Percentiles rank a stretch among this genome's conserved stretches.
These are phyloP conservation scores for Aphanomyces stellatus DNA, from an alignment of 352 stramenopile species.

Conservation along the genomic window DNA sequence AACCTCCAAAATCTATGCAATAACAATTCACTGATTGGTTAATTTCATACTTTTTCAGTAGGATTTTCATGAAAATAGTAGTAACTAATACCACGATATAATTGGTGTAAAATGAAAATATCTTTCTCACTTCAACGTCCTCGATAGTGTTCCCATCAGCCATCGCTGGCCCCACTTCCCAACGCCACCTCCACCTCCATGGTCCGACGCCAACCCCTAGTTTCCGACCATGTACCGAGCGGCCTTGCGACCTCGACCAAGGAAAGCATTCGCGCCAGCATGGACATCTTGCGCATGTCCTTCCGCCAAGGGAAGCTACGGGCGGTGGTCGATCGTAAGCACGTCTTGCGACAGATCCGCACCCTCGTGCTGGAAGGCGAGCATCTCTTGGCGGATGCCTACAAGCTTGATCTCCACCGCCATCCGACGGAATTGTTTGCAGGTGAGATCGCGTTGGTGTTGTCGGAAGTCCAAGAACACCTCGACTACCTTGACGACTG, in stretches of 20 bases:
- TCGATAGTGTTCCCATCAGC: too few relatives aligned
- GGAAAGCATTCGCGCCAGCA: not conserved
- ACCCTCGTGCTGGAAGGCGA: slow-evolving; percentile 44
- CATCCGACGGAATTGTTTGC: slow-evolving; percentile 53
- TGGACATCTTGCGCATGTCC: not conserved
- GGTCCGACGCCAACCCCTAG: not conserved
- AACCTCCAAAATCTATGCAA: not conserved
- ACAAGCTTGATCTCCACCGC: slow-evolving; percentile 63
- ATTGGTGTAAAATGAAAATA: not conserved
- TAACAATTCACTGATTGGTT: too few relatives aligned
- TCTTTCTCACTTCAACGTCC: not conserved
- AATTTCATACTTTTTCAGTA: too few relatives aligned
- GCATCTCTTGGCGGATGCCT: slow-evolving; percentile 34
- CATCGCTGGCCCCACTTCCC: too few relatives aligned
- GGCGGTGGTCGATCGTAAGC: slow-evolving; percentile 27
- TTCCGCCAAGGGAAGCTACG: slow-evolving; percentile 5
- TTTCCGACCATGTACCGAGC: not conserved
- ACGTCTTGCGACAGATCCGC: slow-evolving; percentile 44
- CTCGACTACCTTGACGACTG: slow-evolving; percentile 60
- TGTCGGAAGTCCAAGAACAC: slow-evolving; percentile 60
- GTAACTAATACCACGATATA: not conserved
- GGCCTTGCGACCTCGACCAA: not conserved
- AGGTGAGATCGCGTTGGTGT: slow-evolving; percentile 40
- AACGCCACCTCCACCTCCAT: not conserved
- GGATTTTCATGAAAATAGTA: not conserved